Conservation (phyloP, 257 asterid species). For the Echites panduratus region DNA sequence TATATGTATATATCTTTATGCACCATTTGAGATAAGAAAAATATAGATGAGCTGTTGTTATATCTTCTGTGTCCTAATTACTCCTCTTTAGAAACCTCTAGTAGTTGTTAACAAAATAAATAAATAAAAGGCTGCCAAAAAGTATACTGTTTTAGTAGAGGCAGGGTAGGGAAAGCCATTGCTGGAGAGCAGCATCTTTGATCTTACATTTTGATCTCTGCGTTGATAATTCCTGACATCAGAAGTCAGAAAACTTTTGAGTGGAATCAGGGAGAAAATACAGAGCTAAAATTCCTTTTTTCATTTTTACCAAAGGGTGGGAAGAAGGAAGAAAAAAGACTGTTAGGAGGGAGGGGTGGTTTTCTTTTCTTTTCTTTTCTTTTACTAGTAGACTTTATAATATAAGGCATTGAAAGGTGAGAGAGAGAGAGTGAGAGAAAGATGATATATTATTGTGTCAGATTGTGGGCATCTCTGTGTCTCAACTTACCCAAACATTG, state of each 20-base stretch:
- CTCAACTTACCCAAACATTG: conserved; percentile 36
- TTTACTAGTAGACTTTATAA: too few species aligned
- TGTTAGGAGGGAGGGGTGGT: too few species aligned
- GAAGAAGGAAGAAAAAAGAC: too few species aligned
- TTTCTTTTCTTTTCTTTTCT: too few species aligned
- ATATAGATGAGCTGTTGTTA: not conserved
- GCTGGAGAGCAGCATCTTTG: too few species aligned
- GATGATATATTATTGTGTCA: conserved; percentile 34
- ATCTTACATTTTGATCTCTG: not conserved
- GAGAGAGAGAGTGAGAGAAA: too few species aligned
- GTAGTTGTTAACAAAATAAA: too few species aligned
- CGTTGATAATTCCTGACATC: conserved; percentile 6
- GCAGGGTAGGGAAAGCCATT: too few species aligned
- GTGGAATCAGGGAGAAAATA: not conserved
- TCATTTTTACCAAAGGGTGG: too few species aligned
- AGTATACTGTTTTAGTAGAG: too few species aligned
- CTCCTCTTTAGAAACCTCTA: conserved; percentile 4
- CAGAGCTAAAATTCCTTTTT: not conserved
- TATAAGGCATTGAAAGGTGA: conserved; percentile 13
- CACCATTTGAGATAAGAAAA: not conserved
- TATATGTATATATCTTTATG: too few species aligned
- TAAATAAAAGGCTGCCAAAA: not conserved
- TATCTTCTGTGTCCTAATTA: too few species aligned
- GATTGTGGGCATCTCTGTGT: conserved; percentile 44
- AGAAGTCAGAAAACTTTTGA: conserved; percentile 17